phyloP scores from a whole-genome alignment of 2,329 filamentous ascomycete species.

The Diaporthe sp. region DNA sequence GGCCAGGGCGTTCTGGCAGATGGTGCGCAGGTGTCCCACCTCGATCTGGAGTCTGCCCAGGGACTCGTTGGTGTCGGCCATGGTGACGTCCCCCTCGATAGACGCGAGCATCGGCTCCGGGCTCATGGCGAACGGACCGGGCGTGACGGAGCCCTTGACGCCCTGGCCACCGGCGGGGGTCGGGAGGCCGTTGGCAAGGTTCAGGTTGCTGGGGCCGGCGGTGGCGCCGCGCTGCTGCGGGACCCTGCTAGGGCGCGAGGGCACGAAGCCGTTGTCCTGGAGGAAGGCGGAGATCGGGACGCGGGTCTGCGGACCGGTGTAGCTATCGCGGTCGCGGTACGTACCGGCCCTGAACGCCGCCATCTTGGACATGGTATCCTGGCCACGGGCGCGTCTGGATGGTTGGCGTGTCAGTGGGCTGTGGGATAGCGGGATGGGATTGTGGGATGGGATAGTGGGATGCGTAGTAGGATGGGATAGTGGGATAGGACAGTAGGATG shows the following conservation, averaged over 20 bases:
- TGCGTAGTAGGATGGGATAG: neutral
- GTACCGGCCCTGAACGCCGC: constrained; percentile 34
- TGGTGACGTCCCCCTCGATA: neutral
- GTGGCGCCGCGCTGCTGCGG: neutral
- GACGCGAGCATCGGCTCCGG: constrained; percentile 30
- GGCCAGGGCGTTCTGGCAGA: constrained; percentile 30
- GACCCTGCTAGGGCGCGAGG: neutral
- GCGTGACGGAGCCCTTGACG: neutral
- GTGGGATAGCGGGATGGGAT: too few relatives aligned
- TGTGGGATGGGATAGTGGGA: neutral
- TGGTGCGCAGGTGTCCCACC: constrained; percentile 33
- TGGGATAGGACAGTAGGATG: neutral
- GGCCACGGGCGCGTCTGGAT: constrained; percentile 24
- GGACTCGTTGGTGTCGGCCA: neutral
- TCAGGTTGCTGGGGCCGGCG: neutral
- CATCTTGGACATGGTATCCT: constrained; percentile 42
- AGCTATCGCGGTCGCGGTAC: neutral
- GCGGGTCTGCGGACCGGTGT: constrained; percentile 6
- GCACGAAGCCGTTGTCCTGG: constrained; percentile 26
- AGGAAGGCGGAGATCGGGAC: constrained; percentile 33
- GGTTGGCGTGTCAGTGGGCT: neutral
- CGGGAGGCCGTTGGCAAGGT: neutral
- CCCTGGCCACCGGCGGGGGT: neutral
- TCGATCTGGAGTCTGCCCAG: constrained; percentile 17
- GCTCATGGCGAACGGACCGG: constrained; percentile 2